A percentile compares a stretch with the other conserved stretches of the same genome.
Evolutionary conservation across 352 stramenopile genomes (phyloP).

Genomic region (Aphanomyces astaci): DNA sequence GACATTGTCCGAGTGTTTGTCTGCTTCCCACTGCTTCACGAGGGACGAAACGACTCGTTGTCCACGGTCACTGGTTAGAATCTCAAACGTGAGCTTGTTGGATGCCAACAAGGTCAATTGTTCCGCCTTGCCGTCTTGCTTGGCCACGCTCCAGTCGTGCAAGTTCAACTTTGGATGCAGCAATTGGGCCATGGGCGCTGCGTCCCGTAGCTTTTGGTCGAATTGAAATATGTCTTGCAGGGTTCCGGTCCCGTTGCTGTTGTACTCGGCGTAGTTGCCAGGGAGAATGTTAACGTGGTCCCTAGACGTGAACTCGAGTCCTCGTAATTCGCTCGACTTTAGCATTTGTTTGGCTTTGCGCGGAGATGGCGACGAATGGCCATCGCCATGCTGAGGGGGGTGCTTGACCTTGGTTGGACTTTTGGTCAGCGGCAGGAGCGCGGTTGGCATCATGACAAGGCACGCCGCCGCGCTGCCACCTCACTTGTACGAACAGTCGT

Average conservation of each 20-base stretch:
- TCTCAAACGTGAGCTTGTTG: constrained; percentile 30
- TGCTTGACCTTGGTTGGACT: constrained; percentile 10
- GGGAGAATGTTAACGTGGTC: constrained; percentile 5
- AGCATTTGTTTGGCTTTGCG: constrained; percentile 16
- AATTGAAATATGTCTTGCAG: constrained; percentile 57
- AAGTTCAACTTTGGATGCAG: constrained; percentile 14
- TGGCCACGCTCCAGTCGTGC: constrained; percentile 29
- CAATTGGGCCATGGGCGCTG: constrained; percentile 23
- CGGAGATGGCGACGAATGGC: neutral
- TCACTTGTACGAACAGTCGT: neutral
- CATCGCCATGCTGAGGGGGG: neutral
- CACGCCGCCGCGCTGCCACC: neutral
- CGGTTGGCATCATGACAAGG: neutral
- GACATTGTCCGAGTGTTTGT: constrained; percentile 24
- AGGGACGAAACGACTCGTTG: constrained; percentile 55
- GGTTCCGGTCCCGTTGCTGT: constrained; percentile 15
- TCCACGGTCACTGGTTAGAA: constrained; percentile 61
- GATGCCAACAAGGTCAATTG: neutral
- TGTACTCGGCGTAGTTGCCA: neutral
- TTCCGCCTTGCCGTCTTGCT: neutral
- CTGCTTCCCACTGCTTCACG: constrained; percentile 42
- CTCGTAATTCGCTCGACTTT: constrained; percentile 12
- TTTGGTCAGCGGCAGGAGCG: constrained; percentile 19
- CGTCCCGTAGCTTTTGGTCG: constrained; percentile 52
- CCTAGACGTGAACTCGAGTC: neutral